These are phyloP conservation scores for Primulina eburnea DNA, from an alignment of 257 asterid species.

Conservation along the genomic window DNA sequence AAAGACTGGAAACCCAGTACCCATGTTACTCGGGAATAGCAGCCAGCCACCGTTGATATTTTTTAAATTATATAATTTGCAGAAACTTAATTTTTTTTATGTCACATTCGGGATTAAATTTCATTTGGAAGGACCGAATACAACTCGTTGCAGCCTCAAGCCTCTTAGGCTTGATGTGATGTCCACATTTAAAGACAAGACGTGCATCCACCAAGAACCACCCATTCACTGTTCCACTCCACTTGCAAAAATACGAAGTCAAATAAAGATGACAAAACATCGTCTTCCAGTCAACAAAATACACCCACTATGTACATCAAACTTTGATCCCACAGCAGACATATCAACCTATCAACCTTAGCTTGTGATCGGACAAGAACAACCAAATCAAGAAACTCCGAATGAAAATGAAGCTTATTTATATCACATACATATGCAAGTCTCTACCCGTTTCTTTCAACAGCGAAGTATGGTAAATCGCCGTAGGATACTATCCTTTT, in stretches of 20 bases:
- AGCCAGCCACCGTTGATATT: not conserved
- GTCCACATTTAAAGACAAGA: not conserved
- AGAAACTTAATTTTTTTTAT: too few species aligned
- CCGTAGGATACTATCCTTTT: conserved; percentile 22
- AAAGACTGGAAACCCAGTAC: not conserved
- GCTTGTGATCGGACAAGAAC: conserved; percentile 22
- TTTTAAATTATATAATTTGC: not conserved
- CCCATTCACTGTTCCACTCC: conserved; percentile 12
- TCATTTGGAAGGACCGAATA: too few species aligned
- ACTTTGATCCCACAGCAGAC: not conserved
- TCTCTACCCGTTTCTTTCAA: conserved; percentile 1
- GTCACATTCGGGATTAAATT: too few species aligned
- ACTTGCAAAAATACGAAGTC: not conserved
- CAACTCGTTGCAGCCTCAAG: too few species aligned
- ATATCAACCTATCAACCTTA: not conserved
- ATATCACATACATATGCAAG: conserved; percentile 12
- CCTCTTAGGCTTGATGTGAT: too few species aligned
- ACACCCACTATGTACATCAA: conserved; percentile 26
- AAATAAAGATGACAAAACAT: not conserved
- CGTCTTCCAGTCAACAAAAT: conserved; percentile 35
- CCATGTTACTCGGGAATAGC: not conserved
- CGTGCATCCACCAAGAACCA: conserved; percentile 22
- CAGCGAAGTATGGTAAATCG: conserved; percentile 30
- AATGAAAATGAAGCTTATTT: conserved; percentile 26
- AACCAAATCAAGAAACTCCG: not conserved